Evolutionary conservation across 345 rosid genomes (phyloP).

Genomic region (Eucalyptus curtisii): DNA sequence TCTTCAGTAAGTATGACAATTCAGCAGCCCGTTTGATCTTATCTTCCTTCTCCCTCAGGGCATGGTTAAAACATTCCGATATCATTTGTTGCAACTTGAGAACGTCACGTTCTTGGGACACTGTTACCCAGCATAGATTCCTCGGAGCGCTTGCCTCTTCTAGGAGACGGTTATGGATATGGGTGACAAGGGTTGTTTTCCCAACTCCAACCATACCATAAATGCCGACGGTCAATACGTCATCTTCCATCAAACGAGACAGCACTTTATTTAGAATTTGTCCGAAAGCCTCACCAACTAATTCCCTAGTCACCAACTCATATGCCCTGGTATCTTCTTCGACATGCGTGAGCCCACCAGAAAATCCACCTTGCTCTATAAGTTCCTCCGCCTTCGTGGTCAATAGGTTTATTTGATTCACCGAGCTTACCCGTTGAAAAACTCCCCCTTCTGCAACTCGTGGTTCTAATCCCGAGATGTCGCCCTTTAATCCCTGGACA

Average conservation of each 20-base stretch:
- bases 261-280: not conserved
- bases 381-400: not conserved
- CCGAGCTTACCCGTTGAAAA: not conserved
- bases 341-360: rapidly evolving
- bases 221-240: not conserved
- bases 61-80: not conserved
- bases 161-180: not conserved
- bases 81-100: not conserved
- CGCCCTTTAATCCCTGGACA: not conserved
- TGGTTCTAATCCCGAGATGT: not conserved
- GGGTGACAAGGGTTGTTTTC: not conserved
- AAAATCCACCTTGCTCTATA: not conserved
- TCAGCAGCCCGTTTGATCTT: not conserved
- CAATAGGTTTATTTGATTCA: not conserved
- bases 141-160: not conserved
- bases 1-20: not conserved
- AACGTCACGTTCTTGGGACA: no score
- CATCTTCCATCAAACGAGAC: not conserved
- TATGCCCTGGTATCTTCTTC: not conserved
- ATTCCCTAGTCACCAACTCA: rapidly evolving
- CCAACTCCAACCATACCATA: not conserved
- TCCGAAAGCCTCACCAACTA: not conserved
- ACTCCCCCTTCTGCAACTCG: not conserved
- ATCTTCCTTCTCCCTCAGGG: not conserved
- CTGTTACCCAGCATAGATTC: not conserved